Percentiles rank a stretch among this genome's conserved stretches.
These are phyloP conservation scores for Chaetomium olivaceum DNA, from an alignment of 2,329 filamentous ascomycete species.

Conservation along the genomic window DNA sequence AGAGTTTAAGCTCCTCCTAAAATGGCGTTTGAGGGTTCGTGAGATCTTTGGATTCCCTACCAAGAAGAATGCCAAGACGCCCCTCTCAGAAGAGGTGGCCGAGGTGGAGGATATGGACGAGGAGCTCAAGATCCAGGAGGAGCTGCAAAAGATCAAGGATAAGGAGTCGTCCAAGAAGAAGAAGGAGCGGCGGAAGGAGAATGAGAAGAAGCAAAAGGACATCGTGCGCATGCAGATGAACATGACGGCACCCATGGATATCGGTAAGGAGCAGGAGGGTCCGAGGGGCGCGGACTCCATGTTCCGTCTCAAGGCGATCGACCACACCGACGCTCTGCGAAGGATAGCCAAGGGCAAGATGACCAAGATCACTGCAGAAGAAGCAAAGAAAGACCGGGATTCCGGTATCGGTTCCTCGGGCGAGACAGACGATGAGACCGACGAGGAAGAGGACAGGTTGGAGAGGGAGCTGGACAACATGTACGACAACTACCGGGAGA, in stretches of 20 bases:
- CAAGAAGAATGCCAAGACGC: slow-evolving; percentile 63
- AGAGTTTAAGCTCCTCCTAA: slow-evolving; percentile 86
- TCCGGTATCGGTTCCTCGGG: slow-evolving; percentile 56
- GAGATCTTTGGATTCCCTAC: slow-evolving; percentile 85
- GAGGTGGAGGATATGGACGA: slow-evolving; percentile 91
- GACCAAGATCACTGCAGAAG: slow-evolving; percentile 62
- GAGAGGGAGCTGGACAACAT: slow-evolving; percentile 83
- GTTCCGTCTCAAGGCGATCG: slow-evolving; percentile 80
- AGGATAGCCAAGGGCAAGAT: slow-evolving; percentile 78
- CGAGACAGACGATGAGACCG: slow-evolving; percentile 63
- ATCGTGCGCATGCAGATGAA: slow-evolving; percentile 96
- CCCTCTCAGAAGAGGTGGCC: slow-evolving; percentile 68
- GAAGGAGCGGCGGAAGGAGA: slow-evolving; percentile 81
- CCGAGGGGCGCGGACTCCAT: slow-evolving; percentile 78
- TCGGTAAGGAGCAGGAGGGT: slow-evolving; percentile 84
- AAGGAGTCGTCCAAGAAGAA: slow-evolving; percentile 75
- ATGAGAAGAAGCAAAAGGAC: slow-evolving; percentile 91
- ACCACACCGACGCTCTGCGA: slow-evolving; percentile 70
- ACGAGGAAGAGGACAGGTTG: slow-evolving; percentile 78
- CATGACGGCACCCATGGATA: slow-evolving; percentile 94
- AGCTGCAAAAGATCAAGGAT: slow-evolving; percentile 80
- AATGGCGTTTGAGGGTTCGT: slow-evolving; percentile 85
- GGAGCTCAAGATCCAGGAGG: slow-evolving; percentile 84
- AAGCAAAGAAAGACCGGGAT: slow-evolving; percentile 59
- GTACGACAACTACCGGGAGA: slow-evolving; percentile 83